Conservation (phyloP, 345 rosid genomes). For the Balakata baccata region DNA sequence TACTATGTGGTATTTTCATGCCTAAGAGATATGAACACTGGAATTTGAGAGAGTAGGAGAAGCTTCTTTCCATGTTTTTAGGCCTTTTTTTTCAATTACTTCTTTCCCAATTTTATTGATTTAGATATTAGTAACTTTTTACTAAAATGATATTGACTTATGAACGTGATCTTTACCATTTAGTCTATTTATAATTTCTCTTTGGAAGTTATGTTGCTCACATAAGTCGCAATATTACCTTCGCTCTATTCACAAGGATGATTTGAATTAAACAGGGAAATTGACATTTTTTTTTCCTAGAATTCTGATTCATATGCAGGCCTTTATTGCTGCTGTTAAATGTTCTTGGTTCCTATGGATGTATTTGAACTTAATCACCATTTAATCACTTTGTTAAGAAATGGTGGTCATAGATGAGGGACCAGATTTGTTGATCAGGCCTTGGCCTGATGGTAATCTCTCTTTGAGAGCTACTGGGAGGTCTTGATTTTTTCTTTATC, state of each 20-base stretch:
- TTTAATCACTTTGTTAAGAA: not conserved
- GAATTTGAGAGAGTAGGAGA: conserved; percentile 4
- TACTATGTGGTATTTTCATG: not conserved
- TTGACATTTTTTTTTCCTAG: not conserved
- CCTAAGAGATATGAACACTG: not conserved
- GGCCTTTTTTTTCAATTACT: not conserved
- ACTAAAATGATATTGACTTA: not conserved
- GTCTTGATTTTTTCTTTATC: too few relatives aligned
- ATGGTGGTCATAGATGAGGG: not conserved
- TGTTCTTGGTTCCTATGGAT: not conserved
- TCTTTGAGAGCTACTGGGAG: too few relatives aligned
- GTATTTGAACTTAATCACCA: not conserved
- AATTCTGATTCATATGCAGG: not conserved
- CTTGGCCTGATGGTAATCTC: too few relatives aligned
- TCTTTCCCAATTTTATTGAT: not conserved
- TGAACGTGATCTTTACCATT: not conserved
- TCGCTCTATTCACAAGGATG: not conserved
- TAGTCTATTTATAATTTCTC: conserved; percentile 2
- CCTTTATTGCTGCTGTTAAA: not conserved
- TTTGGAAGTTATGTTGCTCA: not conserved
- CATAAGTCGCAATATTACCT: not conserved
- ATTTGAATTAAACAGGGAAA: not conserved
- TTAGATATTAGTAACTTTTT: not conserved
- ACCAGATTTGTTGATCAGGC: not conserved
- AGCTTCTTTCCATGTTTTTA: not conserved